These are phyloP conservation scores for Triglochin maritima DNA, from an alignment of 106 monocot species.

Conservation along the genomic window DNA sequence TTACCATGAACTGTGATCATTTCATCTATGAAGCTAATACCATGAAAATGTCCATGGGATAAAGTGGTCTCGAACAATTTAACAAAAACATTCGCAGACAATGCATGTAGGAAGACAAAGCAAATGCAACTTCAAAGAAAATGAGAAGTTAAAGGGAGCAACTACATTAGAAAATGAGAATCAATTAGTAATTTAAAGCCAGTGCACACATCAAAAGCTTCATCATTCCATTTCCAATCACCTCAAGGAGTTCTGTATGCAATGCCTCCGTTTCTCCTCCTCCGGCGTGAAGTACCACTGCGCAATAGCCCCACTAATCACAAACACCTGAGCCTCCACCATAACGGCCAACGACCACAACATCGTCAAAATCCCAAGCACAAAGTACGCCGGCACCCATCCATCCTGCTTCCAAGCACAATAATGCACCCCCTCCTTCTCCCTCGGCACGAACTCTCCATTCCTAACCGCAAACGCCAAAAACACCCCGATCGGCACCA, in stretches of 20 bases:
- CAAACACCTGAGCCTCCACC: constrained; percentile 71
- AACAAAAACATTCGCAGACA: too few relatives aligned
- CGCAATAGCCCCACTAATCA: constrained; percentile 73
- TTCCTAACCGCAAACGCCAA: constrained; percentile 64
- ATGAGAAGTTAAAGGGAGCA: too few relatives aligned
- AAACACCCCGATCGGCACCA: constrained; percentile 46
- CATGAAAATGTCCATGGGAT: too few relatives aligned
- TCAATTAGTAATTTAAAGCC: too few relatives aligned
- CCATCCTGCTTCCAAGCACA: constrained; percentile 71
- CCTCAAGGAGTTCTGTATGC: constrained; percentile 77
- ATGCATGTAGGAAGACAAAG: too few relatives aligned
- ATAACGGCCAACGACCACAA: constrained; percentile 55
- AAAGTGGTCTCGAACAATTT: too few relatives aligned
- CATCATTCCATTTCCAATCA: constrained; percentile 8
- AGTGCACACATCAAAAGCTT: too few relatives aligned
- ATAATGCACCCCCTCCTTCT: constrained; percentile 17
- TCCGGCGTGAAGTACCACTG: constrained; percentile 83
- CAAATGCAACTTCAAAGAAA: too few relatives aligned
- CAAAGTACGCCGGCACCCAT: constrained; percentile 80
- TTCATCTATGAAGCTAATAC: too few relatives aligned
- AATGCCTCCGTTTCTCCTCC: constrained; percentile 27
- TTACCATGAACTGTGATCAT: too few relatives aligned
- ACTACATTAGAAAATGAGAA: too few relatives aligned
- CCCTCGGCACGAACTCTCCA: constrained; percentile 45
- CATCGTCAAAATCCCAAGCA: constrained; percentile 63